Evolutionary conservation across 1,284 basidiomycete species (phyloP), one percentile per base, ranked within the genome.

Genomic region (Coriolopsis trogii): DNA sequence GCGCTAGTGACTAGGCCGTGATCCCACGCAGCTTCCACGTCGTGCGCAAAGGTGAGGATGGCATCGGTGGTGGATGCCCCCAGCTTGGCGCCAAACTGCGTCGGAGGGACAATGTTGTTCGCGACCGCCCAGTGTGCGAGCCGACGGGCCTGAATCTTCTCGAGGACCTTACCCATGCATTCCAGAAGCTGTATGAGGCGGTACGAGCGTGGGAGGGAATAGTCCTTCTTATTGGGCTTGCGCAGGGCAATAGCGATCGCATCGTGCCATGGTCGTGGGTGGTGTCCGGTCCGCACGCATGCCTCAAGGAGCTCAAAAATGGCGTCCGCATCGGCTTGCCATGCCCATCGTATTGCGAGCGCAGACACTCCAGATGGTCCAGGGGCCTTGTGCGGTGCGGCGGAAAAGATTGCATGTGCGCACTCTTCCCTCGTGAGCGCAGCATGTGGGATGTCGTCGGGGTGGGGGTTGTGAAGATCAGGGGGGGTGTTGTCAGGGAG

Each of bases 181-280:
- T 66, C 55, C 3, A 64, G 58, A 0, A 67, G 55, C 6, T 55
- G 51, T 20, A 67, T 65, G 1, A 54, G 60, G 10, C 61, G 51
- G 43, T 65, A 65, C 4, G 61, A 53, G 29, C 49, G 47, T 0
- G 64, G 63, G 6, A 46, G 46, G 16, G 62, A 37, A 50, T 59
- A 55, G 43, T 59, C 57, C 3, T 41, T 33, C 33, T 50, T 48
- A 4, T 46, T 46, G 0, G 57, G 59, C 34, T 60, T 60, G 3
- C 49, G 49, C 18, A 60, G 30, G 4, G 30, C 30, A n/a, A n/a
- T n/a, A n/a, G n/a, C n/a, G n/a, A n/a, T n/a, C n/a, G n/a, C n/a
- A n/a, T n/a, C n/a, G n/a, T n/a, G n/a, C n/a, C n/a, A n/a, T n/a
- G n/a, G n/a, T n/a, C n/a, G n/a, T n/a, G n/a, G n/a, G n/a, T n/a